Base-by-base conservation (phyloP, 495 filamentous ascomycete genomes). In the Xylaria castorea region DNA sequence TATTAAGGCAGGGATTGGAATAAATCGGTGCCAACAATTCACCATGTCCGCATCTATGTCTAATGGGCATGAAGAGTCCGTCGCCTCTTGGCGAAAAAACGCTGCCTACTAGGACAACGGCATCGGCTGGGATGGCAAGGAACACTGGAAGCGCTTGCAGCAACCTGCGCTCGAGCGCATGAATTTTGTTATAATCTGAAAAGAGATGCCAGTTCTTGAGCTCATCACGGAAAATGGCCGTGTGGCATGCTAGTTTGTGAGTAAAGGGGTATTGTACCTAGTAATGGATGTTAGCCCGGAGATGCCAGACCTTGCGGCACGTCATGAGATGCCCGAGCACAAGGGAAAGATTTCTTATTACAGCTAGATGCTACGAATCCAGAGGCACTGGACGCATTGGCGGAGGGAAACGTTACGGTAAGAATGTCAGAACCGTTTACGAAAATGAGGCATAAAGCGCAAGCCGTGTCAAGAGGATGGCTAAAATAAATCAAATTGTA, bases 211-310 rank as follows among this genome's bases (percentile, higher is more conserved):
- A 8, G 78, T 81, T 3, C 78, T 85, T 20, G 82, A 85, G 11
- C 71, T 85, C 22, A 79, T 83, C 0, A 84, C 81, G 5, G 83
- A 83, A 22, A 85, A 85, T 57, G 83, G 83, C 16, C 74, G 83
- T 11, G 78, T 80, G 48, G 81, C 83, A 16, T 77, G 83, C 18
- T 82, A 78, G 77, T 58, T 85, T 14, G 74, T 71, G 6, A 69
- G 63, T 5, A 53, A 75, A 20, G 83, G 81, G 7, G 58, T 42
- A 0, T 61, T 40, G 4, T 81, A 85, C 18, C 22, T 80, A n/a
- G 83, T 81, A 1, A 84, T 83, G 5, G 84, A 84, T 61, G 79
- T 77, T 44, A 78, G 74, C 48, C 42, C 50, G 32, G 71, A 73
- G 5, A 84, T 85, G 83, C 27, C 82, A 1, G 57, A 73, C 1